Evolutionary conservation across 2,329 filamentous ascomycete genomes (phyloP).

Genomic region (Ophiocordyceps australis): DNA sequence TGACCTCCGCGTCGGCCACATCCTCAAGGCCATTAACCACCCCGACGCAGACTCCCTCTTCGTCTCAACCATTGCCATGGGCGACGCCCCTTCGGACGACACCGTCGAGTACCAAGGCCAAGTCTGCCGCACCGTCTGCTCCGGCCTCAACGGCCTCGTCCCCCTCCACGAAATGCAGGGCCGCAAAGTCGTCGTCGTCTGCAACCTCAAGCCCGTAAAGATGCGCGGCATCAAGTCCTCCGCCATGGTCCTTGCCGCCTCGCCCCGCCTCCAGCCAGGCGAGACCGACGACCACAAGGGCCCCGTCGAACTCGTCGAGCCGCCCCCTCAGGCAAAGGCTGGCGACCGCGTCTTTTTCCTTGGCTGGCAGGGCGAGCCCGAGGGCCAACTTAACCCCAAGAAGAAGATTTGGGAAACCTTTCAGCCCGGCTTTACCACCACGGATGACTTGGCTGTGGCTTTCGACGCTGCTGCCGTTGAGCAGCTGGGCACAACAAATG

Average conservation of each 20-base stretch:
- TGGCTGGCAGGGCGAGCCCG: constrained; percentile 84
- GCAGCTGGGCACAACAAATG: constrained; percentile 52
- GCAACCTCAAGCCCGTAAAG: constrained; percentile 97
- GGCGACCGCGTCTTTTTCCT: constrained; percentile 88
- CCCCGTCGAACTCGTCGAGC: constrained; percentile 79
- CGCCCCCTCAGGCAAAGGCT: constrained; percentile 59
- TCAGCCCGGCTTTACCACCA: constrained; percentile 92
- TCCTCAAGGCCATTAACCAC: constrained; percentile 88
- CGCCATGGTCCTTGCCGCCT: constrained; percentile 91
- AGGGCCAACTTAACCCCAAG: constrained; percentile 91
- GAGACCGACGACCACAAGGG: constrained; percentile 74
- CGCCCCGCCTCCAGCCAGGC: constrained; percentile 64
- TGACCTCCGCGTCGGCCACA: constrained; percentile 91
- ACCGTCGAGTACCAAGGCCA: constrained; percentile 84
- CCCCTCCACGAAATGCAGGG: constrained; percentile 93
- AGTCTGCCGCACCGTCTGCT: constrained; percentile 88
- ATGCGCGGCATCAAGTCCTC: constrained; percentile 74
- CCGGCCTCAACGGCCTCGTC: constrained; percentile 81
- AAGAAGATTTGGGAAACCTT: constrained; percentile 98
- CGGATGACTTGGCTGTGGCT: constrained; percentile 58
- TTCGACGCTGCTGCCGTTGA: constrained; percentile 70
- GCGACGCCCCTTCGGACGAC: constrained; percentile 76
- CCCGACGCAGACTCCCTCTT: constrained; percentile 92
- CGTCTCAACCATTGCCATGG: constrained; percentile 89
- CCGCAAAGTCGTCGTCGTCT: constrained; percentile 87